Evolutionary conservation across 2,329 filamentous ascomycete species (phyloP).

Genomic region (Fusarium sp.): DNA sequence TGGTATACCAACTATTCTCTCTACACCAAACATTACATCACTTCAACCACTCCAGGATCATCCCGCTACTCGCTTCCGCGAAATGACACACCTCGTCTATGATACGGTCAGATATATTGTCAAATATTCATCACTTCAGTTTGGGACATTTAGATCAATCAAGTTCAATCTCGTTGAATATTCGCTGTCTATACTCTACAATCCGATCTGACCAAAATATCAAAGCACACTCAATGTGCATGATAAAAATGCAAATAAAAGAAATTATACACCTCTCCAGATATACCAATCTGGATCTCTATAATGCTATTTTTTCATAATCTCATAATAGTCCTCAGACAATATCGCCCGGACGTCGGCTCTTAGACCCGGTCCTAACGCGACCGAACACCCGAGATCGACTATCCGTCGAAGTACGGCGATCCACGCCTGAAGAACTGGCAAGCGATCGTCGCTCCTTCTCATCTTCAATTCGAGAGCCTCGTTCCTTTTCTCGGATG

Average conservation of each 20-base stretch:
- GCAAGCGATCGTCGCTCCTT: constrained; percentile 42
- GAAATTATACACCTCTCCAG: constrained; percentile 25
- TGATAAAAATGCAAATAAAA: background rate
- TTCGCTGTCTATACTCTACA: constrained; percentile 12
- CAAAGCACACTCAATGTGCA: constrained; percentile 12
- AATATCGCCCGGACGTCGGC: constrained; percentile 42
- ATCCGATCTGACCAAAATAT: background rate
- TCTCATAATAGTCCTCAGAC: constrained; percentile 43
- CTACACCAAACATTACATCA: constrained; percentile 20
- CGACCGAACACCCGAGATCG: constrained; percentile 49
- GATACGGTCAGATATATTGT: background rate
- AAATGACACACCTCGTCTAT: background rate
- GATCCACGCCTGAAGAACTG: constrained; percentile 47
- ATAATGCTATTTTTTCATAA: constrained; percentile 29
- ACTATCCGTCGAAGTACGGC: constrained; percentile 41
- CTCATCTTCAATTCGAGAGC: constrained; percentile 45
- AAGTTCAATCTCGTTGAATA: background rate
- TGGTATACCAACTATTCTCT: background rate
- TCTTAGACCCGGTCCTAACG: constrained; percentile 47
- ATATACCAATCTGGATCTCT: constrained; percentile 27
- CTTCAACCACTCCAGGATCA: constrained; percentile 14
- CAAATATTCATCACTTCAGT: background rate
- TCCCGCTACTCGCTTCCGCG: constrained; percentile 15
- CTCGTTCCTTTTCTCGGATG: constrained; percentile 54
- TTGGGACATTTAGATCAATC: background rate